Conservation (phyloP, 2,329 filamentous ascomycete species). For the Sporothrix globosa region DNA sequence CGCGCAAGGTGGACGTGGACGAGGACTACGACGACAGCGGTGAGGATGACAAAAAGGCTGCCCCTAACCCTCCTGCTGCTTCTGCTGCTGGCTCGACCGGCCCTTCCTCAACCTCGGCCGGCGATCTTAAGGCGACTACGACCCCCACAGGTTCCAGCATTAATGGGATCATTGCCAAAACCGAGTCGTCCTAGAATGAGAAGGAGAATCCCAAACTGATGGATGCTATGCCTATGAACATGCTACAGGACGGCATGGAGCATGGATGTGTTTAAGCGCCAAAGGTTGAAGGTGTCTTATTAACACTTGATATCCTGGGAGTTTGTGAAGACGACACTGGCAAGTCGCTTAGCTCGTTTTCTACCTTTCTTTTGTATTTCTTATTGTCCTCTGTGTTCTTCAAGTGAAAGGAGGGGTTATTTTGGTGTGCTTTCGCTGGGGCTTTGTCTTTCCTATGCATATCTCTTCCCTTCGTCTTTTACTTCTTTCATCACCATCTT, state of each 20-base stretch:
- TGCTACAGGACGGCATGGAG: too few relatives aligned
- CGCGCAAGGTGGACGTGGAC: conserved; percentile 94
- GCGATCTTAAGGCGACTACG: conserved; percentile 56
- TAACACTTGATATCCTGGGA: background rate
- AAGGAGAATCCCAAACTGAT: background rate
- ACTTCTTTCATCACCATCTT: background rate
- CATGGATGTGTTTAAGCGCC: too few relatives aligned
- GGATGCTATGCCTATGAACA: too few relatives aligned
- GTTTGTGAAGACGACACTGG: background rate
- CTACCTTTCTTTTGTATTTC: background rate
- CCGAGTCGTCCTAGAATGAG: conserved; percentile 45
- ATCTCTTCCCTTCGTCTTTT: background rate
- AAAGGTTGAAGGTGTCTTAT: background rate
- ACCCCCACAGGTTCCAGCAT: conserved; percentile 54
- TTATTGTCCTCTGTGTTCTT: background rate
- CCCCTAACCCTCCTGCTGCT: conserved; percentile 15
- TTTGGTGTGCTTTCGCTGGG: background rate
- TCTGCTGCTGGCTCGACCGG: conserved; percentile 35
- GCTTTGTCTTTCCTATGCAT: background rate
- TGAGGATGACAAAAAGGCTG: conserved; percentile 74
- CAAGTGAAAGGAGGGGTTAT: background rate
- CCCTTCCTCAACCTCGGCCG: conserved; percentile 48
- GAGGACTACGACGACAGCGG: conserved; percentile 96
- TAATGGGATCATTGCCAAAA: conserved; percentile 57
- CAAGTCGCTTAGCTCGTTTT: background rate